A percentile compares a stretch with the other conserved stretches of the same genome.
phyloP scores from a whole-genome alignment of 148 eudicot species.

The Fallopia convolvulus region DNA sequence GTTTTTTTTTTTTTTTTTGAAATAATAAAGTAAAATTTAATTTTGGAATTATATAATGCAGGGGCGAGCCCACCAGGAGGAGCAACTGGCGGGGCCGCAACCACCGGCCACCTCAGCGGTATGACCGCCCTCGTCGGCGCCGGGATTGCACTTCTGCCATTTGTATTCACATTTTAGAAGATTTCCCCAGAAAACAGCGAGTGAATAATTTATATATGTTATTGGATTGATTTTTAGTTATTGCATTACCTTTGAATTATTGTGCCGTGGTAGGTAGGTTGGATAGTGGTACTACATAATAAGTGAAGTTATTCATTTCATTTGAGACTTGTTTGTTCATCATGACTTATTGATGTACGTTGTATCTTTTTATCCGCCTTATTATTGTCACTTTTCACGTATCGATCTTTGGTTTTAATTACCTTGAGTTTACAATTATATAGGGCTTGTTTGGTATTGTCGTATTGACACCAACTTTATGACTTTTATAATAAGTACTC shows the following conservation, averaged over 20 bases:
- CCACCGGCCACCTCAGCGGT: background rate
- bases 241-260: background rate
- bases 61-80: slow-evolving; percentile 1
- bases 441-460: too few species aligned
- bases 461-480: too few species aligned
- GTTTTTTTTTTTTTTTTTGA: background rate
- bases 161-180: background rate
- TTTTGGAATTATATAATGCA: background rate
- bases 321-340: slow-evolving; percentile 1
- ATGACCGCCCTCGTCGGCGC: background rate
- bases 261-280: slow-evolving; percentile 1
- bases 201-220: background rate
- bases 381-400: background rate
- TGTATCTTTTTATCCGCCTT: background rate
- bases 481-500: too few species aligned
- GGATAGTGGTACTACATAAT: background rate
- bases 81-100: background rate
- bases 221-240: slow-evolving; percentile 6
- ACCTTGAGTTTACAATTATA: too few species aligned
- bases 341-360: background rate
- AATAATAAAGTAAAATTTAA: background rate
- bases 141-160: background rate
- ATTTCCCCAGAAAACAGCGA: background rate
- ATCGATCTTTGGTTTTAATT: background rate
- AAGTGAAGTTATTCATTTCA: background rate